Base-by-base conservation (phyloP, 2,329 filamentous ascomycete genomes). In the Proliferodiscus dingleyae region DNA sequence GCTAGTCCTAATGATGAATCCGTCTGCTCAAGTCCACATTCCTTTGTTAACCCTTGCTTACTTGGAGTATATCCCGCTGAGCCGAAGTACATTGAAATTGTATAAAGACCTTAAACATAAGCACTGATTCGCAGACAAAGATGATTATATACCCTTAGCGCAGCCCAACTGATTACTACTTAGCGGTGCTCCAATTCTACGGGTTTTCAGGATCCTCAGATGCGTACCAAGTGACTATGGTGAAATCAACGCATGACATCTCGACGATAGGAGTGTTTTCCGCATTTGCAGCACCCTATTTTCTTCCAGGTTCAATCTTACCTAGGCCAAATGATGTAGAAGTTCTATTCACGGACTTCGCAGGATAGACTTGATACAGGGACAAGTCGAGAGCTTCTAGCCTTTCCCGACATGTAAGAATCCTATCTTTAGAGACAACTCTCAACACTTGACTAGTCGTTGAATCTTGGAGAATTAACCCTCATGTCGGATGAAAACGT, bases 171-270 rank as follows among this genome's bases (percentile, higher is more conserved):
- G 9, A 34, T 8, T 34, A 34, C 18, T 34, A 9, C 30, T 34
- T 34, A 15, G 16, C 9, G 1, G 13, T 16, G 16, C 30, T 34
- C 74, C 74, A 77, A 59, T 77, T 77, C 51, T 75, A 69, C 3
- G 75, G 75, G 55, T 78, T 75, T 4, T 66, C 72, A 3, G 65
- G 58, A 49, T 80, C 77, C 8, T 45, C 48, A n/a, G 39, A 33
- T 3, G 24, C 39, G 32, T 50, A 39, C 48, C 48, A 50, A 15
- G 37, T 34, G 11, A 50, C 44, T 13, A 36, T 22, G 21, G 36
- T n/a, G 2, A 13, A 24, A 34, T 15, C 16, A 16, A 15, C 16
- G 5, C 13, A 15, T 9, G 30, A 1, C 2, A 15, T 34, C 15
- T 15, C 11, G 24, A 26, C 6, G 6, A 26, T 6, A 26, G 24